Percentiles rank a stretch among this genome's conserved stretches.
Conservation (phyloP, 192 early-diverging fungal species). For the Coemansia sp. region DNA sequence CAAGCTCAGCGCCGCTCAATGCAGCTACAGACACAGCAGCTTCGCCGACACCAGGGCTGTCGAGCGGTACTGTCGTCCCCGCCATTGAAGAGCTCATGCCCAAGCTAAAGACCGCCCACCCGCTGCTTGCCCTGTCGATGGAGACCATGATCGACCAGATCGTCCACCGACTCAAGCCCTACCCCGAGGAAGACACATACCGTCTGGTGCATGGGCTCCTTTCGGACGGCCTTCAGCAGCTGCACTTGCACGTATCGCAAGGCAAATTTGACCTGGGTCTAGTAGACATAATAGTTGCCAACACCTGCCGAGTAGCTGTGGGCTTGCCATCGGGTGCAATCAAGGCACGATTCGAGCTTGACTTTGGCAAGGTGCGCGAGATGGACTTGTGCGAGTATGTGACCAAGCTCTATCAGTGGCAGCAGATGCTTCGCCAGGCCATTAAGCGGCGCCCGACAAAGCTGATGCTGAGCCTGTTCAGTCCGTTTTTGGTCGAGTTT, state of each 20-base stretch:
- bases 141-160: constrained; percentile 99
- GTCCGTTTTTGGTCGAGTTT: constrained; percentile 95
- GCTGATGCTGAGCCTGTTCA: constrained; percentile 86
- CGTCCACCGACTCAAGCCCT: constrained; percentile 89
- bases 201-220: constrained; percentile 90
- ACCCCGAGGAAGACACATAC: constrained; percentile 97
- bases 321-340: constrained; percentile 72
- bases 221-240: constrained; percentile 83
- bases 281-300: constrained; percentile 55
- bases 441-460: constrained; percentile 81
- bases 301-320: constrained; percentile 89
- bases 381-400: constrained; percentile 86
- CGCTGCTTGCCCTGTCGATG: constrained; percentile 92
- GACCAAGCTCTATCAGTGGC: constrained; percentile 87
- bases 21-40: neutral
- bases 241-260: constrained; percentile 50
- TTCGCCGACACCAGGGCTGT: constrained; percentile 8
- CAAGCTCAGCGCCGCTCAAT: neutral
- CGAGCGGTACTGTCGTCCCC: constrained; percentile 16
- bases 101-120: constrained; percentile 92
- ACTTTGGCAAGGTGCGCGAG: constrained; percentile 85
- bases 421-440: constrained; percentile 88
- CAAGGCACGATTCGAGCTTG: constrained; percentile 81
- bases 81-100: constrained; percentile 93
- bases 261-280: constrained; percentile 25